Conservation (phyloP, 2,329 filamentous ascomycete genomes). For the Colletotrichum graminicola region DNA sequence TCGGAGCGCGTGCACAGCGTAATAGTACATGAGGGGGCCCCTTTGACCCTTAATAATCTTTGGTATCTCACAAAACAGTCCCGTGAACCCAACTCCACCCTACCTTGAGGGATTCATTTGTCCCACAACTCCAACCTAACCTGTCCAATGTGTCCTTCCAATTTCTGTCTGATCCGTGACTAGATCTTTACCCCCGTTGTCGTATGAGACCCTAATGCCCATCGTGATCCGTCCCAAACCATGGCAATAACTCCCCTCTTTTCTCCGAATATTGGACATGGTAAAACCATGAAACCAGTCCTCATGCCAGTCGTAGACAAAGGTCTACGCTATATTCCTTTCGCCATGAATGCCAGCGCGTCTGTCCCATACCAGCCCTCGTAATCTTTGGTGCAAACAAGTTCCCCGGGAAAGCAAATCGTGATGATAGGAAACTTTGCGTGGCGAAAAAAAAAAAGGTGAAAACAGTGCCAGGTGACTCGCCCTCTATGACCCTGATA, state of each 20-base stretch:
- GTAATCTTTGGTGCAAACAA: constrained; percentile 6
- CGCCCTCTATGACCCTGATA: constrained; percentile 25
- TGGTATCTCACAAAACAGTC: constrained; percentile 33
- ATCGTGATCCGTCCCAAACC: constrained; percentile 8
- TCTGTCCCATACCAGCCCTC: constrained; percentile 8
- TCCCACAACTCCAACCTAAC: constrained; percentile 12
- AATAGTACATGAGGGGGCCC: constrained; percentile 6
- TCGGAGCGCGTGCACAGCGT: neutral
- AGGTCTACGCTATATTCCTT: neutral
- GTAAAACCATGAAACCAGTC: constrained; percentile 3
- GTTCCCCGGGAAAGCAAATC: neutral
- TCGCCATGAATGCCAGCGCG: constrained; percentile 20
- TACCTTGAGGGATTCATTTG: neutral
- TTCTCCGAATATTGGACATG: neutral
- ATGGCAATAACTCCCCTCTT: constrained; percentile 10
- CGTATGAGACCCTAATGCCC: neutral
- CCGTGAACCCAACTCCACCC: constrained; percentile 21
- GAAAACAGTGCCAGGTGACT: neutral
- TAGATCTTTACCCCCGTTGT: neutral
- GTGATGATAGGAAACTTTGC: neutral
- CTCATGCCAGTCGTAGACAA: neutral
- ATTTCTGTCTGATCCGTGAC: constrained; percentile 8
- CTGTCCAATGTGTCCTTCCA: neutral
- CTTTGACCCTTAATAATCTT: constrained; percentile 15
- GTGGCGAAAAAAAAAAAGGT: neutral